Evolutionary conservation across 2,329 filamentous ascomycete species (phyloP), one percentile per base, ranked within the genome.

Genomic region (Coniochaeta sp.): DNA sequence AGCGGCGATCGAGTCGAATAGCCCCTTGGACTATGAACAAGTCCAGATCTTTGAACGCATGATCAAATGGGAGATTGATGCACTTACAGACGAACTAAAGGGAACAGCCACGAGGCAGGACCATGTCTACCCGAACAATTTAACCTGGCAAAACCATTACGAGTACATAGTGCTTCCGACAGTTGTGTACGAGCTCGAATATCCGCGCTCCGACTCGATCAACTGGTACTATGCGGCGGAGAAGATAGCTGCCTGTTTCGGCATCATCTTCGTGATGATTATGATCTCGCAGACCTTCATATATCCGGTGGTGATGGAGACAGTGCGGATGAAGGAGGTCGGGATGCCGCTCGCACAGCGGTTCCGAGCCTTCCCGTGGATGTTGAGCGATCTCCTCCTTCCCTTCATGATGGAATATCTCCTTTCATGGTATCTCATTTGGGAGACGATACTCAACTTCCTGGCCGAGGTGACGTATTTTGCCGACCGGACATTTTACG

Each of bases 401-500:
- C 90, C 89, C 0, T 87, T 93, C 63, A 84, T 93, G 74, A 85
- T 91, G 73, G 89, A 93, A 70, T 91, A 91, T 63, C 73, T 93
- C 58, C 80, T 91, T 60, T 81, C 85, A 0, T 93, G 89, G 87
- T 93, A 92, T 70, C 81, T 93, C 30, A 92, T 93, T 64, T 93
- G 90, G 90, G 86, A 89, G 71, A 85, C 84, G 3, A 82, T 88
- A 38, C 77, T 92, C 62, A 93, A 93, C 70, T 82, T 90, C 16
- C 77, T 93, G 24, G 90, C 89, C 4, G 90, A 93, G 72, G 71
- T 93, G 59, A 92, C 89, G 0, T 79, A 80, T 63, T 93, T 93
- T 70, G 89, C 89, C 4, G 90, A 93, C 70, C 83, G 89, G 55
- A 87, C 85, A 62, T 92, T 92, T 72, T 87, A 87, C 66, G 79